Base-by-base conservation (phyloP, 164 flowering plant species). In the Stephania japonica region DNA sequence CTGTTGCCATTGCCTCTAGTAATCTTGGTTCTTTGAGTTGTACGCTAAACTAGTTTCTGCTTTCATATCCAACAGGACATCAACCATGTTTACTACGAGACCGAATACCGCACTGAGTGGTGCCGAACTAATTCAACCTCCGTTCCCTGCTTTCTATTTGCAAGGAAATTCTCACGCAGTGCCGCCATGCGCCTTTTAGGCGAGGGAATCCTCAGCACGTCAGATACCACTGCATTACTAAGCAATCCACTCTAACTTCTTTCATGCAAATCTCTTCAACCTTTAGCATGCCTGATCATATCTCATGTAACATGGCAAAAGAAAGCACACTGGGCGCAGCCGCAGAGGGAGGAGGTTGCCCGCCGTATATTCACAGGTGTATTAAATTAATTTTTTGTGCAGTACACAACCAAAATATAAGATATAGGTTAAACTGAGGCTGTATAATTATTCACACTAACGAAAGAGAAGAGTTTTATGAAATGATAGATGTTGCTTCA, bases 61-160 rank as follows among this genome's bases (percentile, higher is more conserved):
- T 62, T 32, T 41, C 21, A 23, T 21, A 70, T 61, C 53, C 56
- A 42, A 72, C 91, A 91, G 97, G 90, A 71, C 26, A 88, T 94
- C 78, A 82, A 86, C 78, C 93, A 89, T 81, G 87, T 94, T 59
- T 86, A 89, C 81, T 92, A 90, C 67, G 89, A 86, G 73, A 87
- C 89, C 1, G 98, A 92, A 78, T 86, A 26, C 82, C 85, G 98
- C 72, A 92, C 90, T 8, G 98, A 94, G 56, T 90, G 98, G 98
- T 94, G 98, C 76, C 79, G 74, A 7, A 72, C 78, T 12, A 88
- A 89, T 71, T 83, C 88, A 12, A 79, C 89, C 26, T 74, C 27
- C 21, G 93, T 81, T 70, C 87, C 91, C 9, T 94, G 98, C 73
- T 94, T 89, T 78, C 75, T 94, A 13, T 91, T 92, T 71, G 97